Evolutionary conservation across 768 basidiomycete species (phyloP), one percentile per base, ranked within the genome.

Genomic region (Leucocoprinus leucothites): DNA sequence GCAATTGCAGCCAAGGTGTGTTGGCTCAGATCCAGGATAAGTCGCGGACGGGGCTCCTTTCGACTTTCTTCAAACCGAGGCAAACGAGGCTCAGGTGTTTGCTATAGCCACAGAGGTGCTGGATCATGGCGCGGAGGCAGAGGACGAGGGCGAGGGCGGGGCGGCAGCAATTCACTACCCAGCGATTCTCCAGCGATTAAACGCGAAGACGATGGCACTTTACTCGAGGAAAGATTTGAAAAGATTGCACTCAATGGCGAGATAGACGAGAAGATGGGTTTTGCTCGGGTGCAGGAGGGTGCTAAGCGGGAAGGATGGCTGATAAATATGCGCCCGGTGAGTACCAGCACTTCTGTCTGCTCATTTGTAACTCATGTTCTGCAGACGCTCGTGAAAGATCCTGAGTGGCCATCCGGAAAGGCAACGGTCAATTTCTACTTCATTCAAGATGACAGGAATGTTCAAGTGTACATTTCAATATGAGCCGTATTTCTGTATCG

Each of bases 371-470:
- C 16, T 25, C 21, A 53, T 36, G 21, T 4, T 46, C 19, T n/a
- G 7, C 61, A 97, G 88, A 97, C 94, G 1, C 71, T 96, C 8
- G 71, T 97, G 14, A 91, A 92, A 68, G 94, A 95, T 64, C 73
- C 93, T 5, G 87, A 91, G 41, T 87, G 86, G 77, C 82, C 91
- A 5, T 82, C 82, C 7, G 97, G 95, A 18, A 85, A 83, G 62
- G 87, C 93, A 1, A 97, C 89, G 6, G 95, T 99, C 11, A 94
- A 99, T 63, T 96, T 85, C 62, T 98, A 96, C 68, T 98, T 99
- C 64, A 93, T 99, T 60, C 87, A 98, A 73, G 95, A 98, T 64
- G 94, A 98, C 57, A 4, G 84, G 83, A 22, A 91, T 91, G 86
- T 98, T 99, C 80, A 99, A 98, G 70, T 86, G 84, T 61, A 98